phyloP scores from a whole-genome alignment of 192 early-diverging fungal species.

The Entomortierella chlamydospora region DNA sequence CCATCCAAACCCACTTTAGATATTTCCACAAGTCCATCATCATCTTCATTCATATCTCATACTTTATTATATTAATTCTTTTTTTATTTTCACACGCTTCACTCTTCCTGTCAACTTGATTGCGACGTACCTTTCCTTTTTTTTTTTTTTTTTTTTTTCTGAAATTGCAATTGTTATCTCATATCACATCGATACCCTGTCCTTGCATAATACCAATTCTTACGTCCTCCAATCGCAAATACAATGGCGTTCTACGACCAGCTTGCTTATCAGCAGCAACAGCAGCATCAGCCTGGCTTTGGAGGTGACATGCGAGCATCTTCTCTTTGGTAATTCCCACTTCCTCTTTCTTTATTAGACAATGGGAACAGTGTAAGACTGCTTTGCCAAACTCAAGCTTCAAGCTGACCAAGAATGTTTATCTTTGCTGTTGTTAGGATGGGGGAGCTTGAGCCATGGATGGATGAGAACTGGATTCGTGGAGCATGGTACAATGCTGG shows the following conservation, averaged over 20 bases:
- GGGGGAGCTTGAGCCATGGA: slow-evolving; percentile 98
- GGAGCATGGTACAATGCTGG: slow-evolving; percentile 87
- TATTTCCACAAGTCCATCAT: background rate
- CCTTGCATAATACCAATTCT: too few relatives aligned
- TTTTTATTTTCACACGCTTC: too few relatives aligned
- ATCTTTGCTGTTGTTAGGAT: slow-evolving; percentile 69
- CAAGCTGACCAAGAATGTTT: background rate
- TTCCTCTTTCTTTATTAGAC: background rate
- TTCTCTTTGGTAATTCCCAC: slow-evolving; percentile 8
- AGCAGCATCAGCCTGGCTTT: slow-evolving; percentile 20
- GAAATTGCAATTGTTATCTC: too few relatives aligned
- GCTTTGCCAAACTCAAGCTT: too few relatives aligned
- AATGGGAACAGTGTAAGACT: too few relatives aligned
- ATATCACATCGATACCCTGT: too few relatives aligned
- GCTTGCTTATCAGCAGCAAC: slow-evolving; percentile 41
- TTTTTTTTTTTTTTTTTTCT: too few relatives aligned
- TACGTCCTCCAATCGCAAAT: background rate
- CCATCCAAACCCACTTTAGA: too few relatives aligned
- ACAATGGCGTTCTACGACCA: slow-evolving; percentile 48
- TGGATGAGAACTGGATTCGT: slow-evolving; percentile 94
- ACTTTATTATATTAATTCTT: too few relatives aligned
- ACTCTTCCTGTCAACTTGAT: too few relatives aligned
- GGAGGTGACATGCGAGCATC: slow-evolving; percentile 15
- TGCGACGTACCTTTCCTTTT: background rate
- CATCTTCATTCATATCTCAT: background rate